phyloP scores from a whole-genome alignment of 2,329 filamentous ascomycete genomes.

The Teratosphaeria epicoccoides region DNA sequence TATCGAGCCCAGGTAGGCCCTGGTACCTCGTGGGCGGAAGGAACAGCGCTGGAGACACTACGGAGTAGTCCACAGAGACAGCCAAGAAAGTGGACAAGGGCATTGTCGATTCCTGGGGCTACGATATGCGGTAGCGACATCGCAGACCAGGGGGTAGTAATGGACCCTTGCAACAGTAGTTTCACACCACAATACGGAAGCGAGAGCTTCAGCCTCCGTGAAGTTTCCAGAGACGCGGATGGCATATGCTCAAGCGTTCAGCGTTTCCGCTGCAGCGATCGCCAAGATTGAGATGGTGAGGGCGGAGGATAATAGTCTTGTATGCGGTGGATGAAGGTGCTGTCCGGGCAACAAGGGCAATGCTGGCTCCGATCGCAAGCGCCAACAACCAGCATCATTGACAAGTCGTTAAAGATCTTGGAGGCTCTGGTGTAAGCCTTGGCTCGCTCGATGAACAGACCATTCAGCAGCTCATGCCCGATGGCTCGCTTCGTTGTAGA shows the following conservation, averaged over 20 bases:
- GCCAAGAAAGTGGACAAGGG: background rate
- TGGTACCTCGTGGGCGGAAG: background rate
- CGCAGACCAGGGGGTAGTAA: background rate
- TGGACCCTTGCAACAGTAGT: background rate
- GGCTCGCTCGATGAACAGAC: background rate
- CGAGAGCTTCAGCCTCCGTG: no score
- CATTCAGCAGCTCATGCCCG: background rate
- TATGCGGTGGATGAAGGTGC: background rate
- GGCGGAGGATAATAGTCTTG: no score
- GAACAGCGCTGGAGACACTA: background rate
- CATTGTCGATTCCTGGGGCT: background rate
- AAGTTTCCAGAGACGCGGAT: background rate
- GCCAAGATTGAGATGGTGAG: background rate
- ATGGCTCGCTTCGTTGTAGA: background rate
- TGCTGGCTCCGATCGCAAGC: background rate
- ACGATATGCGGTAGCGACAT: background rate
- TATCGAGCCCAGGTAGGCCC: background rate
- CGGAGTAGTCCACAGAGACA: background rate
- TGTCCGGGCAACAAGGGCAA: background rate
- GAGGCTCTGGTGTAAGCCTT: background rate
- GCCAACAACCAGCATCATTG: background rate
- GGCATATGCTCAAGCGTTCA: background rate
- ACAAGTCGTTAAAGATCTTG: background rate
- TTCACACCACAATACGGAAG: background rate
- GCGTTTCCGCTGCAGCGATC: background rate